phyloP scores from a whole-genome alignment of 345 rosid species.

The Microthlaspi erraticum region DNA sequence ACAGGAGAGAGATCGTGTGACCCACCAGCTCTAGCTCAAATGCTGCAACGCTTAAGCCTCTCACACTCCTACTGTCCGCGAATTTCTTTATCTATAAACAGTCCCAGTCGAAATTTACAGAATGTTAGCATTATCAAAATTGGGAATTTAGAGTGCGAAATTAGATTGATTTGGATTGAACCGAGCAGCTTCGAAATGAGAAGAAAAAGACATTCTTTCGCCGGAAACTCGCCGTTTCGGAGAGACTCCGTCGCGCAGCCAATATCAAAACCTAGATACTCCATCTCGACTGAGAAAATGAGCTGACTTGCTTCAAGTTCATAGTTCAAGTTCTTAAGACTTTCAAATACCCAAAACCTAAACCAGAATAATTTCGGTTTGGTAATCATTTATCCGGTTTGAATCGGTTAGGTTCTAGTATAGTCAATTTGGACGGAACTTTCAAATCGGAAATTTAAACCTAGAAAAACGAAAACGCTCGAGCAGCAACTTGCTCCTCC shows the following conservation, averaged over 20 bases:
- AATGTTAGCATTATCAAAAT: neutral
- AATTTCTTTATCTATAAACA: conserved; percentile 73
- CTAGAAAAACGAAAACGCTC: conserved; percentile 10
- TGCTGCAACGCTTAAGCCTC: conserved; percentile 74
- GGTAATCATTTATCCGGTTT: conserved; percentile 8
- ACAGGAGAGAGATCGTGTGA: conserved; percentile 79
- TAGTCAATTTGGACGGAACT: conserved; percentile 17
- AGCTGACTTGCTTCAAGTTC: conserved; percentile 1
- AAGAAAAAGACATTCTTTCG: conserved; percentile 78
- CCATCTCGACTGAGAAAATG: conserved; percentile 46
- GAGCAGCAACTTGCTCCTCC: conserved; percentile 2
- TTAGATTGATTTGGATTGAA: conserved; percentile 47
- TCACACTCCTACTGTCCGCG: conserved; percentile 67
- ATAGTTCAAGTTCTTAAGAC: neutral
- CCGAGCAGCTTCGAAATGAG: conserved; percentile 87
- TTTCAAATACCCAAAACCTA: conserved; percentile 5
- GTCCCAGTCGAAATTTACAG: neutral
- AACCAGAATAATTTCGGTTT: conserved; percentile 29
- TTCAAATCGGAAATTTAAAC: conserved; percentile 25
- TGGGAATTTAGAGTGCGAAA: neutral
- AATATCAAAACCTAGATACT: conserved; percentile 66
- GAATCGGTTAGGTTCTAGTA: conserved; percentile 24
- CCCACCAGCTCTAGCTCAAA: conserved; percentile 93
- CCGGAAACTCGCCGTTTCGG: conserved; percentile 59
- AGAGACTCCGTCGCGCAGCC: conserved; percentile 69